Conservation (phyloP, 2,329 filamentous ascomycete genomes). For the Raffaelea ambrosiae region DNA sequence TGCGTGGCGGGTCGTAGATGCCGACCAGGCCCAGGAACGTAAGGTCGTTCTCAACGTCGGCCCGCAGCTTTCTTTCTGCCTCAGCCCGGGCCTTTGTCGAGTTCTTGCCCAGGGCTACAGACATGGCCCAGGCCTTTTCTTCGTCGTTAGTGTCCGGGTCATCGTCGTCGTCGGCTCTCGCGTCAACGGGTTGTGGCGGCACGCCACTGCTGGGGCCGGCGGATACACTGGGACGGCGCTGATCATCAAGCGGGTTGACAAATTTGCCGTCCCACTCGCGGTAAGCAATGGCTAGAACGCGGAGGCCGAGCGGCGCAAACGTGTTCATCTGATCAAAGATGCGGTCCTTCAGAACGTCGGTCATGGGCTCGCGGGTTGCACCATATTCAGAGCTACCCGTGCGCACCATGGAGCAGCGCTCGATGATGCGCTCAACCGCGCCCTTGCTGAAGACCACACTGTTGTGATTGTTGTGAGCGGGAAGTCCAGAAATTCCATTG, state of each 20-base stretch:
- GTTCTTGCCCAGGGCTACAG: not conserved
- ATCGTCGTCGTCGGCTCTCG: conserved; percentile 12
- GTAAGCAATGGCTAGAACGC: conserved; percentile 64
- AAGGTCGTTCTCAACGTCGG: conserved; percentile 57
- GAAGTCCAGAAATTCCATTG: conserved; percentile 12
- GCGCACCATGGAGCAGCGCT: conserved; percentile 43
- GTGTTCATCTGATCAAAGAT: conserved; percentile 46
- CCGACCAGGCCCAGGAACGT: conserved; percentile 74
- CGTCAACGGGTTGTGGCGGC: too few species aligned
- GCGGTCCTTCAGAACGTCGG: conserved; percentile 38
- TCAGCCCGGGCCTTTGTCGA: conserved; percentile 4
- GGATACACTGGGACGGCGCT: too few species aligned
- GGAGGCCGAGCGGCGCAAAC: conserved; percentile 60
- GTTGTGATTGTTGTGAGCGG: conserved; percentile 7
- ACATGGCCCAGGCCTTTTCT: not conserved
- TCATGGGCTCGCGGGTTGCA: conserved; percentile 33
- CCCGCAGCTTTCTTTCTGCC: conserved; percentile 34
- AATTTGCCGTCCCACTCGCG: conserved; percentile 47
- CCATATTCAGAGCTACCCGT: conserved; percentile 27
- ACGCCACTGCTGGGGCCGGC: too few species aligned
- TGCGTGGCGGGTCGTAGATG: conserved; percentile 78
- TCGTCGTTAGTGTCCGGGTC: not conserved
- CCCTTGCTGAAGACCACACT: conserved; percentile 55
- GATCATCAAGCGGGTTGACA: conserved; percentile 7
- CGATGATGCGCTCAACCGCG: conserved; percentile 51